These are phyloP conservation scores for Hymenoscyphus infarciens DNA, from an alignment of 2,329 filamentous ascomycete species.

Conservation along the genomic window DNA sequence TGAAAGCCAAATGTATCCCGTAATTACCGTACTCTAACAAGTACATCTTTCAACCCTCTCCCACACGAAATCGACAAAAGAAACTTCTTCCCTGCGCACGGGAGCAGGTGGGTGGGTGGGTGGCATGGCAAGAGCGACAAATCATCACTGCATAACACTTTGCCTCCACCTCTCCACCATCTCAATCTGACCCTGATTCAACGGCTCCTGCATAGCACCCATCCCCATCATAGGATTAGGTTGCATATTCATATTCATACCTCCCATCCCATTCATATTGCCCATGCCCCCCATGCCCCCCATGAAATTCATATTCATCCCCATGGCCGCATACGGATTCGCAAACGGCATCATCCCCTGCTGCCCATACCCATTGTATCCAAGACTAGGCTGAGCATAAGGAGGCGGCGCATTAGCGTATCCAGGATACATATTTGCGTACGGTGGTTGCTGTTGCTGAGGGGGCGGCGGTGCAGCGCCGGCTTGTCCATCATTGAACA, in stretches of 20 bases:
- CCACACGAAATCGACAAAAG: background rate
- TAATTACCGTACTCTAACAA: no score
- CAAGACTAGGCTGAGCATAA: slow-evolving; percentile 29
- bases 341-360: slow-evolving; percentile 25
- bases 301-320: slow-evolving; percentile 20
- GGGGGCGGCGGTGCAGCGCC: slow-evolving; percentile 19
- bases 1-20: no score
- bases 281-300: no score
- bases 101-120: background rate
- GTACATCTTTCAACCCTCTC: no score
- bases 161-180: slow-evolving; percentile 38
- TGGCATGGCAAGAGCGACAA: background rate
- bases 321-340: slow-evolving; percentile 27
- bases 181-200: slow-evolving; percentile 35
- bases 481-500: slow-evolving; percentile 28
- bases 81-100: background rate
- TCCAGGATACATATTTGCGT: slow-evolving; percentile 17
- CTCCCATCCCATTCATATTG: slow-evolving; percentile 16
- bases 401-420: slow-evolving; percentile 13
- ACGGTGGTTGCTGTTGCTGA: slow-evolving; percentile 1
- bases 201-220: slow-evolving; percentile 22
- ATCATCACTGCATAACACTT: slow-evolving; percentile 34
- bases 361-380: slow-evolving; percentile 19
- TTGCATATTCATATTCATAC: slow-evolving; percentile 19
- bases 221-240: slow-evolving; percentile 27